These are phyloP conservation scores for Emergomyces pasteurianus DNA, from an alignment of 2,329 filamentous ascomycete species.

Conservation along the genomic window DNA sequence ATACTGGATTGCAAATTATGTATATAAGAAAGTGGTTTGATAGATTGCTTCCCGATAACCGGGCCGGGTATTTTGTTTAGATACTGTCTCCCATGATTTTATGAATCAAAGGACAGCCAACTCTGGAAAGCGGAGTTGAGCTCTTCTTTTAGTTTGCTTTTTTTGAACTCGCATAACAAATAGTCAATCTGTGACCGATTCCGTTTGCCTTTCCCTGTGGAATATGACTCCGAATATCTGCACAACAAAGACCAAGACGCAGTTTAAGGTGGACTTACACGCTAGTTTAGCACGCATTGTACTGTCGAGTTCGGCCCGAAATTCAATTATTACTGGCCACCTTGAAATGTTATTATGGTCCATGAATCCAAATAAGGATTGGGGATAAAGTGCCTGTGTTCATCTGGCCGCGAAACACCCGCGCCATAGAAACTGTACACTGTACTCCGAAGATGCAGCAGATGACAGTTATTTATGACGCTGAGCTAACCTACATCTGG, in stretches of 20 bases:
- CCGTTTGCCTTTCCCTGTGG: neutral
- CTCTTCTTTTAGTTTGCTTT: neutral
- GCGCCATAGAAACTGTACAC: too few relatives aligned
- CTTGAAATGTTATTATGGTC: neutral
- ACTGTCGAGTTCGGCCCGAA: neutral
- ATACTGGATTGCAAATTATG: neutral
- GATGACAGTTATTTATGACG: too few relatives aligned
- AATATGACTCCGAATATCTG: too few relatives aligned
- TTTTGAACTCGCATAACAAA: neutral
- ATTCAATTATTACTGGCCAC: neutral
- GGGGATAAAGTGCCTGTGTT: too few relatives aligned
- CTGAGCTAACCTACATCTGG: too few relatives aligned
- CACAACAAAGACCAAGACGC: neutral
- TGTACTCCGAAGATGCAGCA: too few relatives aligned
- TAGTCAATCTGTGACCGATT: neutral
- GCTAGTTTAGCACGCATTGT: neutral
- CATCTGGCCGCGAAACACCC: too few relatives aligned
- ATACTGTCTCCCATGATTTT: neutral
- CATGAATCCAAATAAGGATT: neutral
- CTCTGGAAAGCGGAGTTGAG: neutral
- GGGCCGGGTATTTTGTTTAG: neutral
- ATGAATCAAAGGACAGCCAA: neutral
- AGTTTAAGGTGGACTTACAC: neutral
- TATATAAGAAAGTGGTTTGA: neutral
- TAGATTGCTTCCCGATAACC: neutral